A percentile compares a stretch with the other conserved stretches of the same genome.
phyloP scores from a whole-genome alignment of 768 basidiomycete species.

The Exsudoporus frostii region DNA sequence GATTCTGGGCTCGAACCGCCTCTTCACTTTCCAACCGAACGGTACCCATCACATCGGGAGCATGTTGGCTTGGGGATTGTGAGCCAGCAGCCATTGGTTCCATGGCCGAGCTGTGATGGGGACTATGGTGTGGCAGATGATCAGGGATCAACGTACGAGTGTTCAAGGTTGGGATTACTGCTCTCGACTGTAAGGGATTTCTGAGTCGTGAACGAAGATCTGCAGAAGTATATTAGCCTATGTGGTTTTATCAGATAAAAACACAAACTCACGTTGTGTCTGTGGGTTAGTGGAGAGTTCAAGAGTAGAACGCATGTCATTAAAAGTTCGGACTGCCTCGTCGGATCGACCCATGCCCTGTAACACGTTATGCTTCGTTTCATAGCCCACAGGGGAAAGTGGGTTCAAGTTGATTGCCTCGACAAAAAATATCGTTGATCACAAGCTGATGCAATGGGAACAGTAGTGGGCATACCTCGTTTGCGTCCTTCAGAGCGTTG shows the following conservation, averaged over 20 bases:
- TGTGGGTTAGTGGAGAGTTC: not conserved
- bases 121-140: not conserved
- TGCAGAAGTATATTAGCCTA: not conserved
- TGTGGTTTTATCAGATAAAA: no score
- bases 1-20: not conserved
- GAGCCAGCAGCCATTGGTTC: not conserved
- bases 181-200: not conserved
- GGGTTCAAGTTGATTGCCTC: slow-evolving; percentile 2
- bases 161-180: not conserved
- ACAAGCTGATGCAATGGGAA: not conserved
- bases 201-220: not conserved
- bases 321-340: not conserved
- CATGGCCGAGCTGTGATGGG: not conserved
- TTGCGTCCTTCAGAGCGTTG: not conserved
- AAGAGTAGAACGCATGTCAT: not conserved
- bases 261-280: not conserved
- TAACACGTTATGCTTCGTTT: not conserved
- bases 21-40: not conserved
- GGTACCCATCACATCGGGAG: no score
- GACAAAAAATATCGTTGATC: not conserved
- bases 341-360: slow-evolving; percentile 14
- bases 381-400: not conserved
- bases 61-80: not conserved
- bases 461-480: not conserved
- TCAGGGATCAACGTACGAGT: not conserved